A percentile compares a stretch with the other conserved stretches of the same genome.
phyloP scores from a whole-genome alignment of 441 rosid genomes.

The Jatropha podagrica region DNA sequence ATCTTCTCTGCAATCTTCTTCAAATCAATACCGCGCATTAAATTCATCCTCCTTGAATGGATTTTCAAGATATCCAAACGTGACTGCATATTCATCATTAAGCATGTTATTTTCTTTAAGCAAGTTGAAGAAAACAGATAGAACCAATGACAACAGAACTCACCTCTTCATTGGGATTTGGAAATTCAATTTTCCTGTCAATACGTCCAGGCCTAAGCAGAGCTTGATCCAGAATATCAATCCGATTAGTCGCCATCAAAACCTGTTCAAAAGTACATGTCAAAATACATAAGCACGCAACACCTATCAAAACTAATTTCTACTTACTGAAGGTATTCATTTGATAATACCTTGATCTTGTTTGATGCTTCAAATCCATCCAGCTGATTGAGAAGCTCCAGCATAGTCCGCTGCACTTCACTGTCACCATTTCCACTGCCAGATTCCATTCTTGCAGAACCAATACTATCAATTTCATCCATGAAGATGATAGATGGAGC shows the following conservation, averaged over 20 bases:
- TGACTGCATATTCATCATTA: slow-evolving; percentile 49
- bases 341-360: slow-evolving; percentile 72
- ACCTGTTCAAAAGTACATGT: slow-evolving; percentile 43
- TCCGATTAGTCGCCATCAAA: slow-evolving; percentile 95
- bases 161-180: slow-evolving; percentile 95
- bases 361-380: slow-evolving; percentile 97
- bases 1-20: slow-evolving; percentile 90
- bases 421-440: slow-evolving; percentile 96
- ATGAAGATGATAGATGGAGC: slow-evolving; percentile 94
- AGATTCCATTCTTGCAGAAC: slow-evolving; percentile 97
- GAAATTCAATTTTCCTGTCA: slow-evolving; percentile 96
- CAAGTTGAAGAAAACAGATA: neutral
- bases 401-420: slow-evolving; percentile 93
- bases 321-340: neutral
- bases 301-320: neutral
- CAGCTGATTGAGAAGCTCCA: slow-evolving; percentile 96
- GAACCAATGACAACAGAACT: neutral
- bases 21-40: slow-evolving; percentile 88
- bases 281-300: neutral
- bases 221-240: slow-evolving; percentile 96
- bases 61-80: slow-evolving; percentile 79
- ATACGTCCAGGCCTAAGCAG: slow-evolving; percentile 94
- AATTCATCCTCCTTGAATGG: slow-evolving; percentile 84
- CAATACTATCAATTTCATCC: slow-evolving; percentile 96
- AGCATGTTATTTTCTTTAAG: neutral